Evolutionary conservation across 805 yeast genomes (phyloP).

Genomic region (Hanseniaspora taiwanica): DNA sequence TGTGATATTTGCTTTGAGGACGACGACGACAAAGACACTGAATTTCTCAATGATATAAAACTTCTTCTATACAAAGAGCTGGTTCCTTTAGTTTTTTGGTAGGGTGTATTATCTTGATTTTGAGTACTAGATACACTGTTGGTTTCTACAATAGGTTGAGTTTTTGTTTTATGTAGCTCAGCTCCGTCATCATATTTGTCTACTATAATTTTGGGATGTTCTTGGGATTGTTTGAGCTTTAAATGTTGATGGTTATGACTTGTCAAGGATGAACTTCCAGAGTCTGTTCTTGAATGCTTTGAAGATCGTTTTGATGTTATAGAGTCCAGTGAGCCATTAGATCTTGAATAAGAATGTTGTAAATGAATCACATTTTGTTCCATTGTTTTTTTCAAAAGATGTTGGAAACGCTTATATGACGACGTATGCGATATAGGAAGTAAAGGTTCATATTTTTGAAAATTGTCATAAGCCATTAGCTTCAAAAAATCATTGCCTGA

Average conservation of each 20-base stretch:
- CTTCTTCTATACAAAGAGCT: slow-evolving; percentile 24
- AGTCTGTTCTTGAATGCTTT: slow-evolving; percentile 14
- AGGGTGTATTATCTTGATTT: too few species aligned
- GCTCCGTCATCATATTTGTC: too few species aligned
- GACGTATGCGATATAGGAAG: slow-evolving; percentile 34
- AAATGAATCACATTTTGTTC: slow-evolving; percentile 20
- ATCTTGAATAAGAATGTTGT: slow-evolving; percentile 13
- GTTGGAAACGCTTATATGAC: slow-evolving; percentile 46
- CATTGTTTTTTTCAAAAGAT: slow-evolving; percentile 34
- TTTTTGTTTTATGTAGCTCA: too few species aligned
- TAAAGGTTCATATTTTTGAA: slow-evolving; percentile 28
- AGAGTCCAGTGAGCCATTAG: slow-evolving; percentile 12
- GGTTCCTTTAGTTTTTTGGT: slow-evolving; percentile 20
- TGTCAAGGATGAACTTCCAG: slow-evolving; percentile 14
- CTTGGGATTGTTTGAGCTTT: too few species aligned
- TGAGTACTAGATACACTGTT: too few species aligned
- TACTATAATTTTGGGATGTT: too few species aligned
- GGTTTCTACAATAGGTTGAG: too few species aligned
- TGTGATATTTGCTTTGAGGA: background rate
- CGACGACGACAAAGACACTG: slow-evolving; percentile 4
- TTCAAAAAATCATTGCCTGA: slow-evolving; percentile 52
- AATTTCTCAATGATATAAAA: slow-evolving; percentile 20
- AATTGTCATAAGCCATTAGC: slow-evolving; percentile 53
- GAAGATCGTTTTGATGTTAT: slow-evolving; percentile 11
- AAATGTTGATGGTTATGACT: slow-evolving; percentile 1